phyloP scores from a whole-genome alignment of 768 basidiomycete species.

The Rhizopogon roseolus region DNA sequence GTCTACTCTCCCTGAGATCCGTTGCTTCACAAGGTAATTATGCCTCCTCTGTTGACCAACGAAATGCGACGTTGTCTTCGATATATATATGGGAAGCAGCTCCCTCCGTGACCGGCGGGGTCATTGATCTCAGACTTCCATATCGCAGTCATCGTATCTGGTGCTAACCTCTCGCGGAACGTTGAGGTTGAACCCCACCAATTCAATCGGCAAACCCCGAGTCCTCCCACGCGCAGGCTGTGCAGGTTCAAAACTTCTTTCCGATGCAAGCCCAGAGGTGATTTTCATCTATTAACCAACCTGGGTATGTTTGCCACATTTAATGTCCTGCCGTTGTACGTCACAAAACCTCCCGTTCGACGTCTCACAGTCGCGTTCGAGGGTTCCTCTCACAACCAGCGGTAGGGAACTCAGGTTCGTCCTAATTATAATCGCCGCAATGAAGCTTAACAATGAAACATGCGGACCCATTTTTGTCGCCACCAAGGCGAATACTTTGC shows the following conservation, averaged over 20 bases:
- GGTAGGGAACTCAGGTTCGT: neutral
- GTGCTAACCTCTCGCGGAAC: conserved; percentile 8
- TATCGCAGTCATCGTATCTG: conserved; percentile 8
- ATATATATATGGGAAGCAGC: neutral
- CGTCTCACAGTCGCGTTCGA: conserved; percentile 3
- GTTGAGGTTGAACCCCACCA: conserved; percentile 8
- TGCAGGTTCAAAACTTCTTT: conserved; percentile 18
- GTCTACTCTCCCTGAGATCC: conserved; percentile 18
- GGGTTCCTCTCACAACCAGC: neutral
- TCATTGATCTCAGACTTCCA: conserved; percentile 10
- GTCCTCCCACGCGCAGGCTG: conserved; percentile 25
- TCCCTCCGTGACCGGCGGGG: conserved; percentile 13
- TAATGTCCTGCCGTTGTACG: conserved; percentile 3
- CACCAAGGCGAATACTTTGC: neutral
- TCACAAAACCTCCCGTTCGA: neutral
- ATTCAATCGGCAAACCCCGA: conserved; percentile 27
- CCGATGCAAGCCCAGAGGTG: conserved; percentile 2
- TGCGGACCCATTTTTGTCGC: conserved; percentile 4
- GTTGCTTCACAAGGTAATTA: neutral
- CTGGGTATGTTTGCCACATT: conserved; percentile 36
- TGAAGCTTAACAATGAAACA: conserved; percentile 2
- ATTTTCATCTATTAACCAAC: conserved; percentile 20
- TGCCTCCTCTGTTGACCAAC: neutral
- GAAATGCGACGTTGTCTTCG: neutral
- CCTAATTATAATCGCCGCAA: conserved; percentile 7